Conservation (phyloP, 2,329 filamentous ascomycete genomes). For the Sordariomycetes sp. region DNA sequence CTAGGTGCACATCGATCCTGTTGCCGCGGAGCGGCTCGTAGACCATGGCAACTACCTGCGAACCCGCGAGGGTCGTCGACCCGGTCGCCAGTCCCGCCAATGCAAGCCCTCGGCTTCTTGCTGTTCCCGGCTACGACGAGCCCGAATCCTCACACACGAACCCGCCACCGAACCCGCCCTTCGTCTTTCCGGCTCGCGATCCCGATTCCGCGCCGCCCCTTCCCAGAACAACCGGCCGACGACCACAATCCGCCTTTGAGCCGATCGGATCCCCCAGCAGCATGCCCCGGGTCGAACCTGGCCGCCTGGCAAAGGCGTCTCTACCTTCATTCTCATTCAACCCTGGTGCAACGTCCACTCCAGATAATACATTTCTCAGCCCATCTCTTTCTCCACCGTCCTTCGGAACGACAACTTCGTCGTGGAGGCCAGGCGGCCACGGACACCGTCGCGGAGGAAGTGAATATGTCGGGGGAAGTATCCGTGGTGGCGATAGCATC, state of each 20-base stretch:
- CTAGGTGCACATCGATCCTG: conserved; percentile 16
- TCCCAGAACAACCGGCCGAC: conserved; percentile 32
- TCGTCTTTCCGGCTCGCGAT: conserved; percentile 43
- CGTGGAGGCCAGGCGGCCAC: conserved; percentile 45
- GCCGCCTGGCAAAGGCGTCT: conserved; percentile 13
- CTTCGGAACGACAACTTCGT: conserved; percentile 23
- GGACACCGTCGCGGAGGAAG: conserved; percentile 72
- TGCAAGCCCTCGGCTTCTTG: conserved; percentile 8
- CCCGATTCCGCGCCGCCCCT: conserved; percentile 31
- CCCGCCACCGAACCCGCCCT: conserved; percentile 48
- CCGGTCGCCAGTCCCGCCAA: conserved; percentile 13
- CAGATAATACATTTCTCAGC: conserved; percentile 44
- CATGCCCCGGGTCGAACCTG: not conserved
- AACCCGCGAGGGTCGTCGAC: conserved; percentile 19
- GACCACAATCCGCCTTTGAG: conserved; percentile 40
- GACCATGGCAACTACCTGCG: conserved; percentile 27
- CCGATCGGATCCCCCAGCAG: conserved; percentile 15
- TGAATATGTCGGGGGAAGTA: conserved; percentile 72
- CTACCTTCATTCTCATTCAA: conserved; percentile 45
- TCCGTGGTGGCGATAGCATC: conserved; percentile 42
- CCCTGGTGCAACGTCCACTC: conserved; percentile 29
- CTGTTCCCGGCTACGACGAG: conserved; percentile 7
- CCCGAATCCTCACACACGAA: not conserved
- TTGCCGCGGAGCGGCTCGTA: conserved; percentile 2
- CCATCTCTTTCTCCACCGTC: conserved; percentile 25